A percentile compares a stretch with the other conserved stretches of the same genome.
These are phyloP conservation scores for Wilcoxina mikolae DNA, from an alignment of 495 filamentous ascomycete species.

Conservation along the genomic window DNA sequence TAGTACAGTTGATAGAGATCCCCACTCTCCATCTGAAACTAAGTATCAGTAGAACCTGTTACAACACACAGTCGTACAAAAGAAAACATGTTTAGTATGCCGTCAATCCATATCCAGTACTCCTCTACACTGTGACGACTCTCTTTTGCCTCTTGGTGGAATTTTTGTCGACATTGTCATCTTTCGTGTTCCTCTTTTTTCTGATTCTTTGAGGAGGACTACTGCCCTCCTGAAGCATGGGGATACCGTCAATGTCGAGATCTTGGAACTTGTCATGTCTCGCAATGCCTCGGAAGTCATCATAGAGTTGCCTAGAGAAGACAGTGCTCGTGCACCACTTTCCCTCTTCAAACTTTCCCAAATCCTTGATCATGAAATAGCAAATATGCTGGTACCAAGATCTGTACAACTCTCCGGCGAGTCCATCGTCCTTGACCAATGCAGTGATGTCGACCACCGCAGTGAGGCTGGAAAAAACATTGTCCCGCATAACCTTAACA, in stretches of 20 bases:
- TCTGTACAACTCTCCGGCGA: background rate
- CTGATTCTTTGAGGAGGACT: no score
- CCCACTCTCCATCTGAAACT: no score
- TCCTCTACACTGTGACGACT: background rate
- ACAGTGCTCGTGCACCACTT: background rate
- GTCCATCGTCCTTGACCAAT: background rate
- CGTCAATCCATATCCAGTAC: no score
- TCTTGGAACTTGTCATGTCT: background rate
- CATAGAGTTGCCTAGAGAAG: background rate
- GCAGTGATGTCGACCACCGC: background rate
- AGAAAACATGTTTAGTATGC: no score
- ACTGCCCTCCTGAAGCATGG: background rate
- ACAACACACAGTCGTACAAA: no score
- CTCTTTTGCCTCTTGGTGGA: background rate
- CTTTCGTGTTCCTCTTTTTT: no score
- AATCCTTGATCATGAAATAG: background rate
- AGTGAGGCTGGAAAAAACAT: background rate
- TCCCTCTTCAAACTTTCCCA: background rate
- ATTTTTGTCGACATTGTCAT: no score
- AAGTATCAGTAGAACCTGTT: no score
- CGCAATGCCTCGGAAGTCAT: background rate
- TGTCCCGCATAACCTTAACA: background rate
- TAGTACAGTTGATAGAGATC: no score
- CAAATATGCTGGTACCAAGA: background rate
- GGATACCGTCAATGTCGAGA: background rate